These are phyloP conservation scores for Stylosanthes scabra DNA, from an alignment of 331 rosid species.

Conservation along the genomic window DNA sequence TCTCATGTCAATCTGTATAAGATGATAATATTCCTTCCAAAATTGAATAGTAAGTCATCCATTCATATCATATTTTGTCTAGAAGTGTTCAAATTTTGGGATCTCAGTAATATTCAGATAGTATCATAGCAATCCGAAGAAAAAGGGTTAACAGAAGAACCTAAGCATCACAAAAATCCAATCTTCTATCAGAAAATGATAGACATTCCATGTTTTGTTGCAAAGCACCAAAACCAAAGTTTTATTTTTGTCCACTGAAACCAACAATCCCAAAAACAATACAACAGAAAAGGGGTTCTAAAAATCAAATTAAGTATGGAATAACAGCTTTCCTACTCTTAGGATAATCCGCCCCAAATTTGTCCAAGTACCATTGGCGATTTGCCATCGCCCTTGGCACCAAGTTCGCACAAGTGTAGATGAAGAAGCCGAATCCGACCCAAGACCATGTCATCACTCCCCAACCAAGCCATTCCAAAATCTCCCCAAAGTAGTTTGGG, in stretches of 20 bases:
- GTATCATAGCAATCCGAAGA: background rate
- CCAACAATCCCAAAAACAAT: background rate
- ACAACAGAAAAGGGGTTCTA: background rate
- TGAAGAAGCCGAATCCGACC: constrained; percentile 69
- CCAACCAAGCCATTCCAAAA: constrained; percentile 90
- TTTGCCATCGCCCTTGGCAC: constrained; percentile 80
- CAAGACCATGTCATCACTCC: constrained; percentile 78
- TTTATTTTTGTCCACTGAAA: background rate
- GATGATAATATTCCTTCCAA: too few species aligned
- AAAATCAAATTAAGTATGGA: constrained; percentile 68
- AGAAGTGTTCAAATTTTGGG: too few species aligned
- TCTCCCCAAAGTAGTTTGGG: constrained; percentile 84
- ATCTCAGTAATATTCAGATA: too few species aligned
- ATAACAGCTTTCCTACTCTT: constrained; percentile 67
- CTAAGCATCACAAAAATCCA: constrained; percentile 4
- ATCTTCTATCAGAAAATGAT: background rate
- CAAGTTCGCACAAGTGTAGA: constrained; percentile 77
- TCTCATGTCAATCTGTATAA: too few species aligned
- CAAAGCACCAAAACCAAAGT: background rate
- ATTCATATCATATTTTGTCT: too few species aligned
- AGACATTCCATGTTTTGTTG: constrained; percentile 2
- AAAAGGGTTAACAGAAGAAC: background rate
- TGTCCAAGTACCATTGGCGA: constrained; percentile 77
- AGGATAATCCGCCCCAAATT: constrained; percentile 87
- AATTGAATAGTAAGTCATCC: too few species aligned